A percentile compares a stretch with the other conserved stretches of the same genome.
phyloP scores from a whole-genome alignment of 176 grass and related monocot species.

The Oropetium thomaeum region DNA sequence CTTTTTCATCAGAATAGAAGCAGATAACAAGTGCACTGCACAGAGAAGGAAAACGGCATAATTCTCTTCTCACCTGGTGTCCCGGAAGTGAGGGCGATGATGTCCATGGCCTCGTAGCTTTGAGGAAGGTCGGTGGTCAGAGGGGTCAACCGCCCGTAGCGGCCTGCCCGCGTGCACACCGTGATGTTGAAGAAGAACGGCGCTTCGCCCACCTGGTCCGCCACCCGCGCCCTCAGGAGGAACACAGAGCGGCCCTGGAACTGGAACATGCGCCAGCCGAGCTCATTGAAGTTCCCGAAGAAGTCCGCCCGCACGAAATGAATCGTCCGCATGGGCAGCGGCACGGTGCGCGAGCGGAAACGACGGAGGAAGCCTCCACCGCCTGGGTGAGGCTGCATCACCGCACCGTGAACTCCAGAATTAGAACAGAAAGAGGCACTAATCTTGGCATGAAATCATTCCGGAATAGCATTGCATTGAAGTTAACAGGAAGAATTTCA shows the following conservation, averaged over 20 bases:
- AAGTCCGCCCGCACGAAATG: neutral
- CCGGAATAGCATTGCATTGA: neutral
- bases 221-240: neutral
- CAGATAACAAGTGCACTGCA: neutral
- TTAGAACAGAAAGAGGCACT: too few relatives aligned
- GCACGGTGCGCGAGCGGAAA: neutral
- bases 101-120: neutral
- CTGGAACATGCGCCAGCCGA: neutral
- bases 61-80: constrained; percentile 14
- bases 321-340: neutral
- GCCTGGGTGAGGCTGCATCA: neutral
- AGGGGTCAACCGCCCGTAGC: constrained; percentile 23
- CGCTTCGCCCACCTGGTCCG: neutral
- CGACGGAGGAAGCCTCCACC: neutral
- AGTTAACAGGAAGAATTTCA: neutral
- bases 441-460: too few relatives aligned
- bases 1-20: neutral
- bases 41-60: neutral
- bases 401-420: too few relatives aligned
- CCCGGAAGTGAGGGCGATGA: neutral
- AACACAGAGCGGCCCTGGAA: neutral
- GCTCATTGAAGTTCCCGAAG: neutral
- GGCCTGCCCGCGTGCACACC: constrained; percentile 19
- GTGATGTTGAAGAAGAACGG: neutral
- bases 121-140: constrained; percentile 24